Evolutionary conservation across 768 basidiomycete genomes (phyloP).

Genomic region (Peribolospora kevripleyi): DNA sequence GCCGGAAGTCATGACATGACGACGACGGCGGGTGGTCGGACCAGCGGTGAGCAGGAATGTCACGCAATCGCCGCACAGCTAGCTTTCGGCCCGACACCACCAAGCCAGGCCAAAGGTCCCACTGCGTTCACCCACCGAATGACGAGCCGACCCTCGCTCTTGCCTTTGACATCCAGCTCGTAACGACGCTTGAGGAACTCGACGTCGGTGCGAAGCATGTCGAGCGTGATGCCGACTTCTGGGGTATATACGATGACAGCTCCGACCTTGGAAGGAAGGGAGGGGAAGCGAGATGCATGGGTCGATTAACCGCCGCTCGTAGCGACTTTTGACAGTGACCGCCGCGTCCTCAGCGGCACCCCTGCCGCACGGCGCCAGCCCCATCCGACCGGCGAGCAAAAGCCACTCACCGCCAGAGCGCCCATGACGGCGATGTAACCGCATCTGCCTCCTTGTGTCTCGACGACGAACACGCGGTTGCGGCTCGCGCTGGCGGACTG

Average conservation of each 20-base stretch:
- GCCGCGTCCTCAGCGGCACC: not conserved
- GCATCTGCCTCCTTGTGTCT: conserved; percentile 90
- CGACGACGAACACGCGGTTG: conserved; percentile 89
- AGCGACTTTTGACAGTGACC: not conserved
- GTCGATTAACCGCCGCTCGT: not conserved
- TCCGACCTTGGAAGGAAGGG: conserved; percentile 35
- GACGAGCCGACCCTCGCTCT: conserved; percentile 75
- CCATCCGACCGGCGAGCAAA: not conserved
- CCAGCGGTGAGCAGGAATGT: not conserved
- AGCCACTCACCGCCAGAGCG: conserved; percentile 56
- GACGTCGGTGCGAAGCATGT: conserved; percentile 57
- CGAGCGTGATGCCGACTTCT: conserved; percentile 64
- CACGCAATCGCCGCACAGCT: not conserved
- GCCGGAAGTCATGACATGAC: not conserved
- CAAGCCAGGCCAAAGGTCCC: too few relatives aligned
- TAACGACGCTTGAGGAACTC: conserved; percentile 70
- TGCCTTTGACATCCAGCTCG: conserved; percentile 60
- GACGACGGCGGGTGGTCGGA: not conserved
- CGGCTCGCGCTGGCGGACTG: conserved; percentile 91
- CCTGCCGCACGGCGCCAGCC: not conserved
- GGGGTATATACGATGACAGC: conserved; percentile 86
- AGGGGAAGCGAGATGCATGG: not conserved
- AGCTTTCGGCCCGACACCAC: too few relatives aligned
- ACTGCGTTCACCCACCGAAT: conserved; percentile 33
- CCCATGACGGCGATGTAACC: conserved; percentile 92